Evolutionary conservation across 1,284 basidiomycete genomes (phyloP).

Genomic region (Cerioporus squamosus): DNA sequence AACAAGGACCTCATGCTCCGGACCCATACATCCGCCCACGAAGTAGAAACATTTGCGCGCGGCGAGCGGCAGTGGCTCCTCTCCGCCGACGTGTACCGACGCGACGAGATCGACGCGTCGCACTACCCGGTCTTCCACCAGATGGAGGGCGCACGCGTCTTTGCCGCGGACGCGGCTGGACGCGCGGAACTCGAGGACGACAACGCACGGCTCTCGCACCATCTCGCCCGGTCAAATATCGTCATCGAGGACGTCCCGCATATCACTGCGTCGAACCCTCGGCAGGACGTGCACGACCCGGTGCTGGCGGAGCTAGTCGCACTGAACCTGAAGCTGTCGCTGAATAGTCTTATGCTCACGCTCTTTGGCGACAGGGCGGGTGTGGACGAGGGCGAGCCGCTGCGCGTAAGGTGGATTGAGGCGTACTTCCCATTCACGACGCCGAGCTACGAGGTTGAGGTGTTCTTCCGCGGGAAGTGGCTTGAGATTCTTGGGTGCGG

Average conservation of each 20-base stretch:
- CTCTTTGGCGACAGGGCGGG: conserved; percentile 74
- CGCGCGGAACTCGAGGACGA: conserved; percentile 67
- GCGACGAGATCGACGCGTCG: conserved; percentile 97
- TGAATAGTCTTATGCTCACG: conserved; percentile 87
- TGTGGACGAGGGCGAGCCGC: conserved; percentile 60
- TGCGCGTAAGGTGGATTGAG: conserved; percentile 95
- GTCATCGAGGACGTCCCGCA: conserved; percentile 87
- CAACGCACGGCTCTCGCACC: conserved; percentile 63
- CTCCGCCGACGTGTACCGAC: conserved; percentile 97
- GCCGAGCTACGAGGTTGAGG: conserved; percentile 98
- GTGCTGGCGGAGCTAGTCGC: conserved; percentile 74
- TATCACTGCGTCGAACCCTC: conserved; percentile 78
- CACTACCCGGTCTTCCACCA: conserved; percentile 99
- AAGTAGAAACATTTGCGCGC: conserved; percentile 87
- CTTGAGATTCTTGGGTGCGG: conserved; percentile 96
- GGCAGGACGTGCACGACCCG: conserved; percentile 79
- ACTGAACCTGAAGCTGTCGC: conserved; percentile 87
- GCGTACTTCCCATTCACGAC: conserved; percentile 98
- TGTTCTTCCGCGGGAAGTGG: conserved; percentile 97
- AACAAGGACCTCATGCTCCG: conserved; percentile 91
- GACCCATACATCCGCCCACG: conserved; percentile 97
- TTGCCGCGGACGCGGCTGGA: conserved; percentile 54
- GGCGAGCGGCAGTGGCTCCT: conserved; percentile 88
- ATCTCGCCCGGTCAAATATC: conserved; percentile 74
- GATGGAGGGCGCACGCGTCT: conserved; percentile 94